Evolutionary conservation across 2,329 filamentous ascomycete species (phyloP).

Genomic region (Dryadomyces quercivorus): DNA sequence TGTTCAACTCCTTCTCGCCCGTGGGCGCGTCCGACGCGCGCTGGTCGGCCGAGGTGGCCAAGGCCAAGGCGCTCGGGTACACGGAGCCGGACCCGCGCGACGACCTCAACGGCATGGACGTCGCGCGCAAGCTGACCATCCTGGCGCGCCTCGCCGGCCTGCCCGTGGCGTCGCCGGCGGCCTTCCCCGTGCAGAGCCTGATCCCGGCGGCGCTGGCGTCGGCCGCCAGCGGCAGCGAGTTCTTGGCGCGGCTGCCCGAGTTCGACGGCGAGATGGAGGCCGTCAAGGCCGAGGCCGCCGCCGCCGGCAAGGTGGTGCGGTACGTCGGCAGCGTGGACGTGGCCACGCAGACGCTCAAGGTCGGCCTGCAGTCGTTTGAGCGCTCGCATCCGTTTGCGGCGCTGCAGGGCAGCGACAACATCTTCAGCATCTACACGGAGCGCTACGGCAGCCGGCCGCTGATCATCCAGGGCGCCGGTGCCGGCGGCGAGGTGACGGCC

Average conservation of each 20-base stretch:
- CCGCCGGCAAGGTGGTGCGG: constrained; percentile 80
- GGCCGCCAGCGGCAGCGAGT: constrained; percentile 68
- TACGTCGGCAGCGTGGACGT: constrained; percentile 94
- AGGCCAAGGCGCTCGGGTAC: constrained; percentile 87
- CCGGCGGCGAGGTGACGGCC: constrained; percentile 88
- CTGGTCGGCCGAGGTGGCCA: constrained; percentile 85
- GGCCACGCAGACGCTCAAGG: constrained; percentile 68
- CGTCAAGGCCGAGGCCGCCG: constrained; percentile 72
- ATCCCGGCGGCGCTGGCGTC: constrained; percentile 81
- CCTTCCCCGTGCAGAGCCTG: constrained; percentile 87
- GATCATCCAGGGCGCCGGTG: constrained; percentile 88
- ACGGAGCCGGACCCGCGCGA: constrained; percentile 81
- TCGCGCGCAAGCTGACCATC: constrained; percentile 94
- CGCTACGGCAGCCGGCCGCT: constrained; percentile 83
- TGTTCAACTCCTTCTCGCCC: constrained; percentile 95
- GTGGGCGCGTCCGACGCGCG: constrained; percentile 48
- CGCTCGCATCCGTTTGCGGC: constrained; percentile 82
- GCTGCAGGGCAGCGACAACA: constrained; percentile 95
- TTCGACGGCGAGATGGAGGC: constrained; percentile 88
- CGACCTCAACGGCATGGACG: constrained; percentile 76
- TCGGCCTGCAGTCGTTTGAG: constrained; percentile 83
- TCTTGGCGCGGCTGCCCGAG: constrained; percentile 64
- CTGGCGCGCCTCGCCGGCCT: constrained; percentile 77
- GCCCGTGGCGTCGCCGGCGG: constrained; percentile 67
- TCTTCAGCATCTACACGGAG: constrained; percentile 97